Evolutionary conservation across 2,329 filamentous ascomycete species (phyloP).

Genomic region (Domatiomyces globalis): DNA sequence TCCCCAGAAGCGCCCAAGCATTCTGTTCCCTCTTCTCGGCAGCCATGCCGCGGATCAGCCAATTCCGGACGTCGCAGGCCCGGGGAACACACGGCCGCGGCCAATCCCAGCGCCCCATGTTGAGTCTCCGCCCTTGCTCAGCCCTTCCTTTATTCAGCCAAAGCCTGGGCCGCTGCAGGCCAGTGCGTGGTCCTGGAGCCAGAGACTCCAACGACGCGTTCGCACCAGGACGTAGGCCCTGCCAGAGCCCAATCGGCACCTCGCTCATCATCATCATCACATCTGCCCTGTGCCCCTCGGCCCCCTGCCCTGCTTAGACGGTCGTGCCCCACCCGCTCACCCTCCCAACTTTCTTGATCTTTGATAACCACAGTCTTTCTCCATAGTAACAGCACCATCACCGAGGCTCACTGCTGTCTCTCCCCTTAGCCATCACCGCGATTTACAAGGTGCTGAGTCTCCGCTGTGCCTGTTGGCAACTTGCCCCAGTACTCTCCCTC

Average conservation of each 20-base stretch:
- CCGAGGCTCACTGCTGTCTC: not conserved
- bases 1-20: not conserved
- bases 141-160: not conserved
- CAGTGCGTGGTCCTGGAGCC: not conserved
- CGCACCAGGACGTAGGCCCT: not conserved
- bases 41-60: not conserved
- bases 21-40: not conserved
- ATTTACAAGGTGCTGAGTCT: not conserved
- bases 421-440: not conserved
- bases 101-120: not conserved
- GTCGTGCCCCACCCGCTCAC: too few species aligned
- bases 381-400: not conserved
- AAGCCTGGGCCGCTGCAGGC: not conserved
- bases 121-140: not conserved
- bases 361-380: not conserved
- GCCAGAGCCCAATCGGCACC: not conserved
- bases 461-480: too few species aligned
- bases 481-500: too few species aligned
- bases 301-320: too few species aligned
- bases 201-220: not conserved
- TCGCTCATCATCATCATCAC: too few species aligned
- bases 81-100: not conserved
- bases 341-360: not conserved
- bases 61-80: not conserved
- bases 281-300: too few species aligned